These are phyloP conservation scores for Cordyceps fumosorosea DNA, from an alignment of 2,329 filamentous ascomycete genomes.

Conservation along the genomic window DNA sequence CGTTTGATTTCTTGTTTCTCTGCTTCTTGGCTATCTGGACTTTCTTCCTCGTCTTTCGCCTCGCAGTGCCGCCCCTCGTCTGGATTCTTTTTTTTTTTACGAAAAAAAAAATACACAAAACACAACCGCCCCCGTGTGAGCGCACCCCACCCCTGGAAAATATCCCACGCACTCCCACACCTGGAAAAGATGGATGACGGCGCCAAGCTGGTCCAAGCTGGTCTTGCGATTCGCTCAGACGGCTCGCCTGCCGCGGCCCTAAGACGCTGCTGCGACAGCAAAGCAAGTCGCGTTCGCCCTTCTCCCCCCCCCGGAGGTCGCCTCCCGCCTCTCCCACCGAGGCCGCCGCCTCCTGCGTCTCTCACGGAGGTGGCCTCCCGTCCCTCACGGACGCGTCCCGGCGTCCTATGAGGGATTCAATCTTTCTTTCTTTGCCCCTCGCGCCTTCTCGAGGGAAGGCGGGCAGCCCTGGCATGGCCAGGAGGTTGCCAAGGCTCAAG, in stretches of 20 bases:
- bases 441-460: constrained; percentile 24
- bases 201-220: constrained; percentile 43
- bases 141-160: background rate
- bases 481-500: background rate
- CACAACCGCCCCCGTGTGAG: too few relatives aligned
- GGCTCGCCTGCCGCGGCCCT: constrained; percentile 10
- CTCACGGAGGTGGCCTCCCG: background rate
- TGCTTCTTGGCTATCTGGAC: constrained; percentile 23
- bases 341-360: too few relatives aligned
- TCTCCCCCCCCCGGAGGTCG: too few relatives aligned
- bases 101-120: constrained; percentile 3
- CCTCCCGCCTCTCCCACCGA: constrained; percentile 39
- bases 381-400: background rate
- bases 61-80: constrained; percentile 20
- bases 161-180: constrained; percentile 21
- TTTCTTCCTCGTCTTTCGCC: background rate
- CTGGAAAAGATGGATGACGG: constrained; percentile 23
- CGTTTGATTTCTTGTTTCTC: constrained; percentile 13
- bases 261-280: constrained; percentile 25
- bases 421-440: constrained; percentile 23
- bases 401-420: constrained; percentile 19
- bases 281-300: constrained; percentile 46
- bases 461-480: background rate
- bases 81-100: constrained; percentile 16
- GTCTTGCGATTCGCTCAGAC: constrained; percentile 29